Base-by-base conservation (phyloP, 1,139 yeast genomes). In the Zygosaccharomyces pseudobailii region DNA sequence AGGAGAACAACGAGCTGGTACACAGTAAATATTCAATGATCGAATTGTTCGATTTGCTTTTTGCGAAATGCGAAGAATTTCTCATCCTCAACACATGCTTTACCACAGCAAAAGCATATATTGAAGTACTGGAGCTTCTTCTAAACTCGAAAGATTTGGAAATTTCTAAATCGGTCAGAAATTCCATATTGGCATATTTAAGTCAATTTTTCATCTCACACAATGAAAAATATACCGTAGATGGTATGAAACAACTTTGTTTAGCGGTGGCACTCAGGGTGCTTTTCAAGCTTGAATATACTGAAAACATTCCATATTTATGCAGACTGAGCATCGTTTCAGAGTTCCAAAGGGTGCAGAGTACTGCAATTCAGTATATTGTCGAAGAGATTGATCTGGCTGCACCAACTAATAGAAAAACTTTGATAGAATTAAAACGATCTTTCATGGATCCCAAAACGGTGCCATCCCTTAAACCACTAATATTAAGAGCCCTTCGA, bases 311-410 rank as follows among this genome's bases (percentile, higher is more conserved):
- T 0, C 42, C 43, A 0, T 65, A 62, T 3, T 46, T 76, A 2
- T 42, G 71, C 5, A 53, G 61, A 6, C 42, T 68, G 4, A 70
- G 73, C 4, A 51, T 76, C 19, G 39, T 48, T 1, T 76, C 80
- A 2, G 49, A 66, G 2, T 69, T 68, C 38, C 78, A 72, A 52
- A 83, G 80, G 51, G 80, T 79, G 8, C 82, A 78, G 55, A 54
- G 72, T 4, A 60, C 67, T 4, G 71, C 78, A 0, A 62, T 82
- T 21, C 53, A 64, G 0, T 71, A 65, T 48, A 55, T 64, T 3
- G 47, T 52, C 6, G 47, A 57, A 24, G 44, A 52, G 7, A 6
- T 58, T 51, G 55, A 57, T 3, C 48, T 40, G 10, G 7, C 34
- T 42, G 43, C 48, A 40, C 22, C 51, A 52, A 27, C 45, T 51